phyloP scores from a whole-genome alignment of 768 basidiomycete species.

The Auricularia heimuer region DNA sequence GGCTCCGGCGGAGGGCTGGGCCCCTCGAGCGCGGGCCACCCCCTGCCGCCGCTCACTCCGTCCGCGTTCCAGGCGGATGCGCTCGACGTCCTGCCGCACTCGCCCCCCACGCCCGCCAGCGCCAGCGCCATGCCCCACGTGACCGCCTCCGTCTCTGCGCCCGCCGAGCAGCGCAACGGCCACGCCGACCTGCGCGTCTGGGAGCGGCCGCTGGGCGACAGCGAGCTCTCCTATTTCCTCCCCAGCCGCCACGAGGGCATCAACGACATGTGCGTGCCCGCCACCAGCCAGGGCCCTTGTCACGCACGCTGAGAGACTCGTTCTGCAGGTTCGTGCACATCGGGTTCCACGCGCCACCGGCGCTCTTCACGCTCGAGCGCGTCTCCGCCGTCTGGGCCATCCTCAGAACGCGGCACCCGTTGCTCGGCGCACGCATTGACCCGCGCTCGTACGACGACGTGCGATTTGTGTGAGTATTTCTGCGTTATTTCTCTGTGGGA shows the following conservation, averaged over 20 bases:
- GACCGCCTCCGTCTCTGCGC: not conserved
- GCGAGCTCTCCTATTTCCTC: constrained; percentile 70
- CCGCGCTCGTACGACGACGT: constrained; percentile 46
- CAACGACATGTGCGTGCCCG: constrained; percentile 68
- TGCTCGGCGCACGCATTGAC: constrained; percentile 54
- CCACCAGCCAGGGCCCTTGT: not conserved
- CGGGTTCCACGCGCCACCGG: constrained; percentile 43
- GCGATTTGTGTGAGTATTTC: constrained; percentile 47
- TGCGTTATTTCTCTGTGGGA: not conserved
- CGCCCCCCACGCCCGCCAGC: not conserved
- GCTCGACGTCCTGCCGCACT: not conserved
- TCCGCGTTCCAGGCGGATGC: not conserved
- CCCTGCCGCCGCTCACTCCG: not conserved
- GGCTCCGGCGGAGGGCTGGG: not conserved
- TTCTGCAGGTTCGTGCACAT: constrained; percentile 66
- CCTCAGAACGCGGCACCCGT: constrained; percentile 57
- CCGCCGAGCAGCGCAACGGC: not conserved
- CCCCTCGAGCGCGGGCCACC: not conserved
- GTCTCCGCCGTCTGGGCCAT: constrained; percentile 63
- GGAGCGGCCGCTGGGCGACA: constrained; percentile 59
- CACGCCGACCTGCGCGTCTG: constrained; percentile 5
- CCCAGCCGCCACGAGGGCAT: constrained; percentile 68
- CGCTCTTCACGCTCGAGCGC: constrained; percentile 35
- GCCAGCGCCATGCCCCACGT: not conserved
- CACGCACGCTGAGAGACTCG: too few species aligned